Evolutionary conservation across 2,329 filamentous ascomycete genomes (phyloP).

Genomic region (Claviceps humidiphila): DNA sequence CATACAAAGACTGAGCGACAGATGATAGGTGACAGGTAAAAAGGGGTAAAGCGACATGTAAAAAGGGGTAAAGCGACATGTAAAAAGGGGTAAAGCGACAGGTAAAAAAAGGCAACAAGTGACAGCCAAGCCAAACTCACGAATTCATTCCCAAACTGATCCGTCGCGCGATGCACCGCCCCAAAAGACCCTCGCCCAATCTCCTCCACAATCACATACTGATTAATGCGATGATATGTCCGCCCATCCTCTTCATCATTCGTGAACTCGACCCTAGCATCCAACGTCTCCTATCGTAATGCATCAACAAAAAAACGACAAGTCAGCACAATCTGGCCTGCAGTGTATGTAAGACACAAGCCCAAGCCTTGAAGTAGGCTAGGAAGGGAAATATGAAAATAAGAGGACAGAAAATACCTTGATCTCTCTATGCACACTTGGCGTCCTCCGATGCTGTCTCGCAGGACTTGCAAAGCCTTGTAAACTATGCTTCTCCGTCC

Average conservation of each 20-base stretch:
- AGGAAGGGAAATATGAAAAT: no score
- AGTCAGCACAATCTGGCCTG: no score
- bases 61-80: no score
- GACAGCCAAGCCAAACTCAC: slow-evolving; percentile 37
- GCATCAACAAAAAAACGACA: slow-evolving; percentile 2
- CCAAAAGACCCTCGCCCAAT: slow-evolving; percentile 96
- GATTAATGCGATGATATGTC: slow-evolving; percentile 79
- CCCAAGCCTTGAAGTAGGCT: no score
- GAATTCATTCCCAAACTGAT: slow-evolving; percentile 88
- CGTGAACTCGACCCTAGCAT: slow-evolving; percentile 76
- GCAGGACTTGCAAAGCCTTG: slow-evolving; percentile 37
- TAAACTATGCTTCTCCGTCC: slow-evolving; percentile 28
- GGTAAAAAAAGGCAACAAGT: no score
- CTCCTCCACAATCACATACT: slow-evolving; percentile 87
- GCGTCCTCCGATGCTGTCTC: slow-evolving; percentile 44
- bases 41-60: no score
- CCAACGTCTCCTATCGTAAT: slow-evolving; percentile 62
- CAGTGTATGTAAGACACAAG: no score
- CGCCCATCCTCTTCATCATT: slow-evolving; percentile 73
- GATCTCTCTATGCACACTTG: slow-evolving; percentile 43
- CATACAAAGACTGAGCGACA: no score
- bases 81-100: no score
- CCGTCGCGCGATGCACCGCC: slow-evolving; percentile 76
- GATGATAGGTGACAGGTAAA: no score
- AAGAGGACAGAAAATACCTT: slow-evolving; percentile 27